phyloP scores from a whole-genome alignment of 768 basidiomycete species.

The Sporobolomyces roseus region DNA sequence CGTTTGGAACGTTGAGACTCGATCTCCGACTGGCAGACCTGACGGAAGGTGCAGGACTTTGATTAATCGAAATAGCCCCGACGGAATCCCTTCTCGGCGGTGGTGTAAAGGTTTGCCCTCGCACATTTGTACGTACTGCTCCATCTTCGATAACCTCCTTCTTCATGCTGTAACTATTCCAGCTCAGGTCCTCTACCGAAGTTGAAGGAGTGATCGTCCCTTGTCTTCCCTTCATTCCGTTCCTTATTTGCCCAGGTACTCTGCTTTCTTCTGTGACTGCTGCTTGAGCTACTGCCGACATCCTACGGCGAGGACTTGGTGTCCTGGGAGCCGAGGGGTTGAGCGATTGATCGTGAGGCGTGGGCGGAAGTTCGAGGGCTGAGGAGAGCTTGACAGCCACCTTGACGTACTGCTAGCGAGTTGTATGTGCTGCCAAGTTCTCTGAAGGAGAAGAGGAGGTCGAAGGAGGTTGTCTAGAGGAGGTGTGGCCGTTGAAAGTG shows the following conservation, averaged over 20 bases:
- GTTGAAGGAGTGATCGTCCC: slow-evolving; percentile 12
- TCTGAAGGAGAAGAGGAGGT: no score
- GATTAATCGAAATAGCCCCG: background rate
- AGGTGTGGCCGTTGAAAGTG: no score
- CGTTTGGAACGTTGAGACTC: background rate
- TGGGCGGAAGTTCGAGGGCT: no score
- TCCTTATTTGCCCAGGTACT: background rate
- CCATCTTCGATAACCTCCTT: background rate
- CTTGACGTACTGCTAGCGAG: no score
- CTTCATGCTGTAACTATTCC: background rate
- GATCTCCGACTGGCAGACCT: background rate
- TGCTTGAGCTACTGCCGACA: background rate
- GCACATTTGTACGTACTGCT: background rate
- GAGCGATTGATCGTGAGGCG: no score
- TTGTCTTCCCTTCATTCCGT: background rate
- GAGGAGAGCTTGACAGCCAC: no score
- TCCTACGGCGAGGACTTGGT: no score
- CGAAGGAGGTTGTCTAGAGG: no score
- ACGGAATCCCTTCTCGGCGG: slow-evolving; percentile 10
- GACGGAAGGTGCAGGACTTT: background rate
- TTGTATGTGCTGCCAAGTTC: no score
- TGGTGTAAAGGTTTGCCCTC: slow-evolving; percentile 1
- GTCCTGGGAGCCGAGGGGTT: no score
- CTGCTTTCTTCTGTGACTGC: background rate
- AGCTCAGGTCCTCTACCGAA: slow-evolving; percentile 5